Conservation (phyloP, 768 basidiomycete species). For the Russula virescens region DNA sequence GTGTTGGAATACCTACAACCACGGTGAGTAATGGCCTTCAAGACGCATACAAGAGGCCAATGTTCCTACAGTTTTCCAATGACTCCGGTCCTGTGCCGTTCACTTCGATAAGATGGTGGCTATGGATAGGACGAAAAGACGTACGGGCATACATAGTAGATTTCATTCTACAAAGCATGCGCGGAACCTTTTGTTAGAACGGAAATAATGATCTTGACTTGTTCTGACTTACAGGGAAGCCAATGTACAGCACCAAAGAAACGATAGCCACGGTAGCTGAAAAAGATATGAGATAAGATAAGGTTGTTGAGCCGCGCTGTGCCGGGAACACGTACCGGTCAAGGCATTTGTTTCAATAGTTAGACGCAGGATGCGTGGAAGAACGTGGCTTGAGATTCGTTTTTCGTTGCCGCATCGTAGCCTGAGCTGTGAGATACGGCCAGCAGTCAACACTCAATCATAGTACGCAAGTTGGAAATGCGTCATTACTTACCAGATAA, state of each 20-base stretch:
- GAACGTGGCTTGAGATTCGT: constrained; percentile 9
- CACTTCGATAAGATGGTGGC: not conserved
- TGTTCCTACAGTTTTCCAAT: constrained; percentile 23
- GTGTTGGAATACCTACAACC: constrained; percentile 25
- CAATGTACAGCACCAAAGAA: constrained; percentile 6
- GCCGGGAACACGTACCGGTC: constrained; percentile 7
- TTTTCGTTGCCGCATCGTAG: not conserved
- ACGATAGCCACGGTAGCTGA: constrained; percentile 6
- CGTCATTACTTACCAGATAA: not conserved
- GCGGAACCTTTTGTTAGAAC: not conserved
- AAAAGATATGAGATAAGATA: not conserved
- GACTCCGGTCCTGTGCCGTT: constrained; percentile 18
- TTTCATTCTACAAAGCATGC: constrained; percentile 1
- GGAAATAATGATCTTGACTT: not conserved
- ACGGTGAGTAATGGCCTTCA: not conserved
- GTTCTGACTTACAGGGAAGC: constrained; percentile 4
- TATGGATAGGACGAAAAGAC: not conserved
- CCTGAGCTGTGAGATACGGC: not conserved
- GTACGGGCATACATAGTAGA: constrained; percentile 7
- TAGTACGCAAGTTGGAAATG: no score
- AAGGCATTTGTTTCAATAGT: constrained; percentile 27
- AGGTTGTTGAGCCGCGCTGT: no score
- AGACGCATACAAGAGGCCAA: not conserved
- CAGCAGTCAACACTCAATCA: not conserved
- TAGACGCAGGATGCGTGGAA: constrained; percentile 25